Base-by-base conservation (phyloP, 257 asterid species). In the Knoxia roxburghii region DNA sequence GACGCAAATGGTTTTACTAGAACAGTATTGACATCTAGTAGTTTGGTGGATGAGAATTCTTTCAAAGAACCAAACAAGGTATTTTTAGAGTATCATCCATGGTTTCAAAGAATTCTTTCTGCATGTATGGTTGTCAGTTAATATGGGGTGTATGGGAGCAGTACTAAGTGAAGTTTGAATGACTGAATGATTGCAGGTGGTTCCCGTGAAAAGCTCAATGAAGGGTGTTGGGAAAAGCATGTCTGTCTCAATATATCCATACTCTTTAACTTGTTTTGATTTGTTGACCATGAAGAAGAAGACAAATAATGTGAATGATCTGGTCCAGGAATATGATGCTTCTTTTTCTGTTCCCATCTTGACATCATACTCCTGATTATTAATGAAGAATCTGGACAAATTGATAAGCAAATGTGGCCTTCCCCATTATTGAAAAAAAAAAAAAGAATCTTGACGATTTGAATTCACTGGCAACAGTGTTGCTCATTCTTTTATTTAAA, bases 21-120 rank as follows among this genome's bases (percentile, higher is more conserved):
- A 66, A 83, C 89, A 27, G 69, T 81, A 43, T 74, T 92, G 51
- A 83, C 90, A 55, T 87, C 98, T 33, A 64, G 29, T 11, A 86
- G 75, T 54, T 77, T 73, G 78, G 81, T 67, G 88, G 97, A 84
- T 73, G 98, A 89, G 77, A 92, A 92, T 73, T 82, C 93, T 66
- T 92, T 92, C 79, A 69, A n/a, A 32, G 62, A 82, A 57, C 95
- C 91, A 33, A 80, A 54, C 12, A 91, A 85, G 91, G 98, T 86
- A 77, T 2, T 64, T n/a, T n/a, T n/a, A n/a, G n/a, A n/a, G n/a
- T n/a, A n/a, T n/a, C n/a, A n/a, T n/a, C n/a, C n/a, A n/a, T n/a
- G n/a, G n/a, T 37, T 37, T 9, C 41, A 37, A 37, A 37, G 4
- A 37, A 37, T 37, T 37, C 9, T 37, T 14, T 41, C 46, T 11